A percentile compares a stretch with the other conserved stretches of the same genome.
Evolutionary conservation across 2,329 filamentous ascomycete species (phyloP).

Genomic region (Xylariales sp.): DNA sequence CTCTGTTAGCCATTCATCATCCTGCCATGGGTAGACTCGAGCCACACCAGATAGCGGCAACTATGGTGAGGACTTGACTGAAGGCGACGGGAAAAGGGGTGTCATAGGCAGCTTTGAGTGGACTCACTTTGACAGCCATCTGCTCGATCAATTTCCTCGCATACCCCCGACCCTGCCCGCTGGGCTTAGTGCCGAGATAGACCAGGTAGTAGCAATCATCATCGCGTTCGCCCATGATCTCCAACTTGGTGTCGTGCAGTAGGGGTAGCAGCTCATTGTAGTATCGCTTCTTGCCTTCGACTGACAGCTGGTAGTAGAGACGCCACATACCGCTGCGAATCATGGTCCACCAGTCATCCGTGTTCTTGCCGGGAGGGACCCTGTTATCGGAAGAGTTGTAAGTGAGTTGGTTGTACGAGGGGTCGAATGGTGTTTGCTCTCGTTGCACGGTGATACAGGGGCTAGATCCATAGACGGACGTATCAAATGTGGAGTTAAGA

Average conservation of each 20-base stretch:
- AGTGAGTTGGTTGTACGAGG: too few relatives aligned
- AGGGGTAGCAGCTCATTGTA: constrained; percentile 73
- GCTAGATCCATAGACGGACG: too few relatives aligned
- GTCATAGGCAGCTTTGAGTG: too few relatives aligned
- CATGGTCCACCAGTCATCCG: constrained; percentile 68
- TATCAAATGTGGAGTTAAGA: neutral
- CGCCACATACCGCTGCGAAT: constrained; percentile 75
- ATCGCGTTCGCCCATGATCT: constrained; percentile 63
- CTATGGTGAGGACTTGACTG: too few relatives aligned
- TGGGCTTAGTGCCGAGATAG: constrained; percentile 73
- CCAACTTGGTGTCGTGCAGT: constrained; percentile 66
- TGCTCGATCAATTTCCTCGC: constrained; percentile 66
- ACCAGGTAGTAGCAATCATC: constrained; percentile 74
- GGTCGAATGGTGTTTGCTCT: too few relatives aligned
- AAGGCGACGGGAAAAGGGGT: too few relatives aligned
- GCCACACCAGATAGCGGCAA: too few relatives aligned
- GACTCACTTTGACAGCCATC: constrained; percentile 57
- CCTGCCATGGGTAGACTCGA: too few relatives aligned
- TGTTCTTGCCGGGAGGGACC: constrained; percentile 70
- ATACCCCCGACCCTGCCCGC: constrained; percentile 67
- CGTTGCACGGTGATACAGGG: too few relatives aligned
- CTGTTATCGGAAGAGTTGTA: constrained; percentile 34
- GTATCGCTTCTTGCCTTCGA: constrained; percentile 69
- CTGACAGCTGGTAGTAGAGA: constrained; percentile 67
- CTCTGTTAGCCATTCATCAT: too few relatives aligned